Conservation (phyloP, 2,329 filamentous ascomycete genomes). For the Colletotrichum falcatum region DNA sequence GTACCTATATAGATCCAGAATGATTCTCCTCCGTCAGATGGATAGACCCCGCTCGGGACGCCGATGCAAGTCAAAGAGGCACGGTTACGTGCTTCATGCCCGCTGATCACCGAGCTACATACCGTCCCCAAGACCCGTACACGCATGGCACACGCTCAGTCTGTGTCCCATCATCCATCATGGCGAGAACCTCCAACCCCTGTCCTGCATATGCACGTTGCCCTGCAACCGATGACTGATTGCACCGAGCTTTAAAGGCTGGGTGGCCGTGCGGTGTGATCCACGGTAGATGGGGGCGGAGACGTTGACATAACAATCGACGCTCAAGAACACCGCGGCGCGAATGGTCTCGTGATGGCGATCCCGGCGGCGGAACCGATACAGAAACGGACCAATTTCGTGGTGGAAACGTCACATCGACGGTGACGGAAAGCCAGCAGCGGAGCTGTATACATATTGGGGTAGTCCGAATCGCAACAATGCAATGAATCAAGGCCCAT, state of each 20-base stretch:
- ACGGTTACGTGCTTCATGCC: neutral
- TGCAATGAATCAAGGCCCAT: neutral
- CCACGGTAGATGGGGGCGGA: neutral
- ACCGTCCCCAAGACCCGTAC: neutral
- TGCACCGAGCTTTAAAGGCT: neutral
- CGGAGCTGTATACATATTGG: too few species aligned
- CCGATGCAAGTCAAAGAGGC: neutral
- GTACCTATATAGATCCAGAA: neutral
- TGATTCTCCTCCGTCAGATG: too few species aligned
- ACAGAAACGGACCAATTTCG: neutral
- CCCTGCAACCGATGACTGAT: neutral
- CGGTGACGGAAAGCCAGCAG: neutral
- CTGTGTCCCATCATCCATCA: neutral
- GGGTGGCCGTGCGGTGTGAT: neutral
- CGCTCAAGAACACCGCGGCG: neutral
- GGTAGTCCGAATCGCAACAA: neutral
- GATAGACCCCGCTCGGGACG: too few species aligned
- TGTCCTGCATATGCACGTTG: neutral
- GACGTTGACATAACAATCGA: too few species aligned
- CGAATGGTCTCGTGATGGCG: neutral
- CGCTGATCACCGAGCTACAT: neutral
- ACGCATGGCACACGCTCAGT: neutral
- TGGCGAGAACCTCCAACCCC: neutral
- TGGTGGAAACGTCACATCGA: neutral
- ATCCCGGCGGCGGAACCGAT: conserved; percentile 11